Evolutionary conservation across 2,329 filamentous ascomycete genomes (phyloP), one percentile per base, ranked within the genome.

Genomic region (Alternaria sp.): DNA sequence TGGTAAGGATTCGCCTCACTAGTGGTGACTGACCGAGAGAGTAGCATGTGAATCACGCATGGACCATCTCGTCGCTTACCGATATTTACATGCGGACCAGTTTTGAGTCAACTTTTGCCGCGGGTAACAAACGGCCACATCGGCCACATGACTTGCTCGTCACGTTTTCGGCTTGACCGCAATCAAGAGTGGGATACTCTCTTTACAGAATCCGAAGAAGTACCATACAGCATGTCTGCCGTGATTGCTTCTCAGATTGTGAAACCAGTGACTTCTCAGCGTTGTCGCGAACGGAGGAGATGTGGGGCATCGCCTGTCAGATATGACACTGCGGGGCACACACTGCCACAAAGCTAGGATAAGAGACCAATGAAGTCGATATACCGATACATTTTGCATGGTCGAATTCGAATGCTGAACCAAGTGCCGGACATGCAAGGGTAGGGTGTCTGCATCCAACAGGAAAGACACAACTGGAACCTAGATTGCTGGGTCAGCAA

Each of bases 21-120:
- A 44, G 58, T 30, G 23, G 54, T 45, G 51, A 50, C 50, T 44
- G 36, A 47, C 49, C 23, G 50, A 40, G 8, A 40, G 36, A 40
- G 36, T 40, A 23, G 17, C 59, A 59, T 58, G 54, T 62, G 55
- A 54, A 58, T 15, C 30, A 46, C 32, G 54, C 59, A 62, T 52
- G 28, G 47, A n/a, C 28, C 49, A 23, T 52, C 15, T 43, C 40
- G 11, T 40, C n/a, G 32, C 40, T 52, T 43, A 36, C 30, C 56
- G 47, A 32, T 36, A 54, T 52, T 40, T 47, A 49, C 44, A 43
- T 62, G 47, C 30, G 45, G 43, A 56, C 40, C 26, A n/a, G 26
- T 56, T 56, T 56, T 19, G 56, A 54, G 30, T 23, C 28, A 45
- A 43, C 47, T 57, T 51, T 47, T 52, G 49, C 49, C 49, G 28